A percentile compares a stretch with the other conserved stretches of the same genome.
These are phyloP conservation scores for Cynara cardunculus DNA, from an alignment of 129 eudicot genomes.

Conservation along the genomic window DNA sequence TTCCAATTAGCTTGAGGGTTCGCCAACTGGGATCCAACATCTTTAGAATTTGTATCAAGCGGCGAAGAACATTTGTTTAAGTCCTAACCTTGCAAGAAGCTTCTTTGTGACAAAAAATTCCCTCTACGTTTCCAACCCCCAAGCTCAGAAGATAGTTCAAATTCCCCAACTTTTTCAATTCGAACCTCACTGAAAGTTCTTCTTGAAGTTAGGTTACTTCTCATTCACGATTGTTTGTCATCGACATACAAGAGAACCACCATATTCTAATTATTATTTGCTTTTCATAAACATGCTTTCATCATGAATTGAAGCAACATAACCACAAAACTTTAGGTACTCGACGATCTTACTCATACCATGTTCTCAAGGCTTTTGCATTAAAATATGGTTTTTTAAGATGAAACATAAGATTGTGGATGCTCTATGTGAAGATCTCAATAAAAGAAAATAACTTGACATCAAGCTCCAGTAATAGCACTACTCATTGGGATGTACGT, in stretches of 20 bases:
- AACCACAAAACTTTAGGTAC: neutral
- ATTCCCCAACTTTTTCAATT: neutral
- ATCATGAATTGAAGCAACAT: neutral
- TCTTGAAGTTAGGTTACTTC: neutral
- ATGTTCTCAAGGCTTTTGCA: neutral
- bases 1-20: neutral
- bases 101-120: neutral
- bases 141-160: neutral
- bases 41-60: neutral
- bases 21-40: neutral
- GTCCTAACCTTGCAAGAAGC: neutral
- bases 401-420: neutral
- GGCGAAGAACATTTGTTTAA: neutral
- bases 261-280: neutral
- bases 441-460: too few relatives aligned
- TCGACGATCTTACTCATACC: neutral
- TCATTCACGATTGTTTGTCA: neutral
- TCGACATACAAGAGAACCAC: neutral
- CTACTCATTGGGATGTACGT: too few relatives aligned
- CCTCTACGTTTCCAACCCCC: neutral
- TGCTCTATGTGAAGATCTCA: too few relatives aligned
- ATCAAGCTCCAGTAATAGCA: too few relatives aligned
- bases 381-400: neutral
- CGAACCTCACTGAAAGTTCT: neutral
- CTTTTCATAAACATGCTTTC: neutral